Conservation (phyloP, 768 basidiomycete species). For the Xanthoconium purpureum region DNA sequence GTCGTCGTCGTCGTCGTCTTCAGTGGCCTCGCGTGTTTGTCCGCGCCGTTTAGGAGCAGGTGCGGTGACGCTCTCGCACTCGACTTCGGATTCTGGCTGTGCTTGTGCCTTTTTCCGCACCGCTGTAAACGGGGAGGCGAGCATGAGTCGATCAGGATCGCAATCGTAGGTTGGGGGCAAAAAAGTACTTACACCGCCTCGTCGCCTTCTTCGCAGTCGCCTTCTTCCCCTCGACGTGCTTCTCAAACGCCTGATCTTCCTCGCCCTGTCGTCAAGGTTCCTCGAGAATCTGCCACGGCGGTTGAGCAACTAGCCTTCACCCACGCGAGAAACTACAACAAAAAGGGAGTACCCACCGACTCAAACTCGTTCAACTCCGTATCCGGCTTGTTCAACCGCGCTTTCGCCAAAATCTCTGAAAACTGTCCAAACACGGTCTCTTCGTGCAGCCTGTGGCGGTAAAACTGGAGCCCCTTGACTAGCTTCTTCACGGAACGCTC, state of each 20-base stretch:
- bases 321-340: too few relatives aligned
- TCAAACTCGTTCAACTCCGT: conserved; percentile 95
- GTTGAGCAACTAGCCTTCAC: too few relatives aligned
- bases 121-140: conserved; percentile 10
- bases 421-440: conserved; percentile 76
- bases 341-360: conserved; percentile 50
- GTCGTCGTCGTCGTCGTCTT: neutral
- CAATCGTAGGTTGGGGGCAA: too few relatives aligned
- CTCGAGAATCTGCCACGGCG: conserved; percentile 64
- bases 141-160: neutral
- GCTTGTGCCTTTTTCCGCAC: conserved; percentile 29
- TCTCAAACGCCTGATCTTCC: conserved; percentile 89
- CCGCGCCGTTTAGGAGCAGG: conserved; percentile 8
- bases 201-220: conserved; percentile 77
- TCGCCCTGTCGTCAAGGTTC: conserved; percentile 81
- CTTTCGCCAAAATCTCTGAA: conserved; percentile 89
- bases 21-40: neutral
- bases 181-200: conserved; percentile 34
- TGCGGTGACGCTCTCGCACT: neutral
- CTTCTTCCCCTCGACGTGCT: conserved; percentile 78
- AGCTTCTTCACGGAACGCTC: conserved; percentile 96
- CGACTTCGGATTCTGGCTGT: conserved; percentile 16
- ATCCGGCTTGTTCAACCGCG: conserved; percentile 89
- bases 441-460: conserved; percentile 95
- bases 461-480: conserved; percentile 87